phyloP scores from a whole-genome alignment of 148 eudicot species.

The Salicornia ramosissima region DNA sequence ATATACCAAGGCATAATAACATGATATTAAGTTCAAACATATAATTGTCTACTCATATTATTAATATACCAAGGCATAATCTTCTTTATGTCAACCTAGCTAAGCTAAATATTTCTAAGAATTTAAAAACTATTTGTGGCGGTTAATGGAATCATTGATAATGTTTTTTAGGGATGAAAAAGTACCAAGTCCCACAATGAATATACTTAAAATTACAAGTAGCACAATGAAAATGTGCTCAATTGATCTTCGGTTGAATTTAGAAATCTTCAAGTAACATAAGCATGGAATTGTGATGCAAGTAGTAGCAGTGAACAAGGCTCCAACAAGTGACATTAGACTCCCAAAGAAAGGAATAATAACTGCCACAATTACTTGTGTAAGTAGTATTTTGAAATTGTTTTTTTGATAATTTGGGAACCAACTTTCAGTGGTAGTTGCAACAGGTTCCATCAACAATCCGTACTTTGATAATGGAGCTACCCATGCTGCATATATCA shows the following conservation, averaged over 20 bases:
- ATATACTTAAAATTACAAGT: constrained; percentile 34
- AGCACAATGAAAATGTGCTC: constrained; percentile 36
- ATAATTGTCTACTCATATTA: too few relatives aligned
- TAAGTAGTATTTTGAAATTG: constrained; percentile 27
- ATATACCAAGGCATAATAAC: too few relatives aligned
- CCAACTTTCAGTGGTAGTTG: constrained; percentile 36
- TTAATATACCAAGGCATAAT: too few relatives aligned
- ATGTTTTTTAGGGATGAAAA: constrained; percentile 42
- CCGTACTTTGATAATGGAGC: constrained; percentile 50
- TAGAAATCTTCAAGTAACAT: constrained; percentile 52
- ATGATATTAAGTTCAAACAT: too few relatives aligned
- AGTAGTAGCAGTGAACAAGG: constrained; percentile 42
- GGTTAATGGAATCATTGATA: constrained; percentile 13
- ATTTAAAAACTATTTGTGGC: too few relatives aligned
- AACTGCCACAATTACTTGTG: constrained; percentile 53
- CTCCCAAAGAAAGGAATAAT: constrained; percentile 61
- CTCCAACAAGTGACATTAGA: constrained; percentile 62
- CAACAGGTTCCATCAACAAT: constrained; percentile 44
- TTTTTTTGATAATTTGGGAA: constrained; percentile 23
- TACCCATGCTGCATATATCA: constrained; percentile 48
- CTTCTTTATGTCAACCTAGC: too few relatives aligned
- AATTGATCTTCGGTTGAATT: constrained; percentile 17
- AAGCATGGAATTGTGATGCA: constrained; percentile 62
- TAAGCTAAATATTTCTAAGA: too few relatives aligned
- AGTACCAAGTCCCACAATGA: constrained; percentile 45